These are phyloP conservation scores for Sarocladium strictum DNA, from an alignment of 2,329 filamentous ascomycete species.

Conservation along the genomic window DNA sequence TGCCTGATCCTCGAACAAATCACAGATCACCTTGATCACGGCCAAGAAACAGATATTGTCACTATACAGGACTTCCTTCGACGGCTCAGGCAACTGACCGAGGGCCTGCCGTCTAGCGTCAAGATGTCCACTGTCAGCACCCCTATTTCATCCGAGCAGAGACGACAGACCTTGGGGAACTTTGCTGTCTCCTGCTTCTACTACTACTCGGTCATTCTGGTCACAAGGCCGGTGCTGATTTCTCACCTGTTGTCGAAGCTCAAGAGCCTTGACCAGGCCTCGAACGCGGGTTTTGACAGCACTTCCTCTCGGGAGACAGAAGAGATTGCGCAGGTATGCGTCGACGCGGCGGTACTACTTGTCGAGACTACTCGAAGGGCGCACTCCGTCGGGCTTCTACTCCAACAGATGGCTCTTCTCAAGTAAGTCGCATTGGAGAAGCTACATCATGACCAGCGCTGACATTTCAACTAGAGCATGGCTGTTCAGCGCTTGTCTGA, in stretches of 20 bases:
- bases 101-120: neutral
- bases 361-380: constrained; percentile 48
- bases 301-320: neutral
- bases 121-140: neutral
- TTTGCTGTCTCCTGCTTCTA: constrained; percentile 45
- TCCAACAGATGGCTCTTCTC: constrained; percentile 52
- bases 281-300: constrained; percentile 35
- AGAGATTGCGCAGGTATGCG: constrained; percentile 32
- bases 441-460: neutral
- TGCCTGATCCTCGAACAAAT: constrained; percentile 1
- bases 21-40: neutral
- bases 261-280: constrained; percentile 10
- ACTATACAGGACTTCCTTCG: neutral
- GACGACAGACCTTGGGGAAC: neutral
- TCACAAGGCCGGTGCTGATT: constrained; percentile 50
- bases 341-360: constrained; percentile 50
- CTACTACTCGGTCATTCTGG: constrained; percentile 52
- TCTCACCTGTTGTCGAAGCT: constrained; percentile 36
- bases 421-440: constrained; percentile 38
- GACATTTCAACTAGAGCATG: constrained; percentile 33
- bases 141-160: neutral
- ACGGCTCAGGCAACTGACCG: neutral
- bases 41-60: neutral
- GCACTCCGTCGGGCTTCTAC: constrained; percentile 34
- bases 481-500: constrained; percentile 50